Evolutionary conservation across 2,329 filamentous ascomycete species (phyloP), one percentile per base, ranked within the genome.

Genomic region (Chaetomium strumarium): DNA sequence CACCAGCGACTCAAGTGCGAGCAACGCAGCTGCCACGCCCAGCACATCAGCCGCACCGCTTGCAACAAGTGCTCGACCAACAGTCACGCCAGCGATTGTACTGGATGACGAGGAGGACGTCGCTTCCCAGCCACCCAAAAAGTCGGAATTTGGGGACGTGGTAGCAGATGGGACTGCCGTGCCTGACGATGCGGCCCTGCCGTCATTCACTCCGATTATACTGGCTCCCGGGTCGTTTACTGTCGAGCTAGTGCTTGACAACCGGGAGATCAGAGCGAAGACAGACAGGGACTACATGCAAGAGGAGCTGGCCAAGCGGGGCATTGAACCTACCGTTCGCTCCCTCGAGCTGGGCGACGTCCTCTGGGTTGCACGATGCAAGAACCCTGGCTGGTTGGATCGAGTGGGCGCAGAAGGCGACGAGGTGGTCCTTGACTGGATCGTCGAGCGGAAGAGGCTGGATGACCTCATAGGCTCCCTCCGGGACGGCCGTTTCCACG

Each of bases 401-500:
- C 72, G 72, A 5, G 71, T 79, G 46, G 84, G 84, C 12, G 72
- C 74, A 2, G 80, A 85, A 62, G 82, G 84, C 14, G 78, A 82
- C 53, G 87, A 91, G 65, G 69, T 92, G 12, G 81, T 90, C 43
- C 73, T 93, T 5, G 88, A 92, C 66, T 89, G 84, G 76, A 88
- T 93, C 41, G 79, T 90, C 1, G 88, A 93, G 69, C 78, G 88
- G 55, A 93, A 93, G 65, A 77, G 88, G 9, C 76, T 91, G 0
- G 88, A 92, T 63, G 88, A 93, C 65, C 71, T 93, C 43, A 77
- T 92, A n/a, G 73, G 78, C 46, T 90, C 86, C 56, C 89, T 93
- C 69, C 90, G 87, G 66, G 88, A 92, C 57, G 86, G 87, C 1
- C 82, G 88, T 2, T 92, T 90, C 61, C 85, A 86, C 60, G 88